phyloP scores from a whole-genome alignment of 495 filamentous ascomycete genomes.

The Xylaria curta region DNA sequence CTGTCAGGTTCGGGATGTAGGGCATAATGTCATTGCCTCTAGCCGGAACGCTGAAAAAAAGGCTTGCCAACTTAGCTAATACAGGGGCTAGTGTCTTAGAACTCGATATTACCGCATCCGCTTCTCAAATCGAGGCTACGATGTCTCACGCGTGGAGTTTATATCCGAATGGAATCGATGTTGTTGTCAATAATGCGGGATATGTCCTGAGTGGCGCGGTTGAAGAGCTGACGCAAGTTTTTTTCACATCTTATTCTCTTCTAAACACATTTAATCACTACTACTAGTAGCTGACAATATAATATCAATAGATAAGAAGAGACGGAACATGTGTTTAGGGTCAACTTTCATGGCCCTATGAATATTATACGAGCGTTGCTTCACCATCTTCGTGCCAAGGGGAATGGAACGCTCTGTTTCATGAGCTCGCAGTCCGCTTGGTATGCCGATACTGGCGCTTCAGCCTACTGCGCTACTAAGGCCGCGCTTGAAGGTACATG shows the following conservation, averaged over 20 bases:
- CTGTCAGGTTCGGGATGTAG: slow-evolving; percentile 50
- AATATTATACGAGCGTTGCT: slow-evolving; percentile 53
- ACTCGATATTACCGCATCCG: slow-evolving; percentile 55
- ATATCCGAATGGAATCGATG: slow-evolving; percentile 49
- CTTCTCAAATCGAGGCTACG: slow-evolving; percentile 43
- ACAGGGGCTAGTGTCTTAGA: slow-evolving; percentile 47
- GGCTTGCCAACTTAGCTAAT: slow-evolving; percentile 49
- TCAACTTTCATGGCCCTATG: slow-evolving; percentile 58
- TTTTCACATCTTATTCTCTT: too few relatives aligned
- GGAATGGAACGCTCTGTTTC: slow-evolving; percentile 57
- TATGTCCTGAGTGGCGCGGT: slow-evolving; percentile 51
- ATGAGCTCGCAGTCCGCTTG: slow-evolving; percentile 58
- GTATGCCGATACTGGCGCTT: slow-evolving; percentile 47
- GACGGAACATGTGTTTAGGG: slow-evolving; percentile 49
- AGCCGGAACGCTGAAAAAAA: slow-evolving; percentile 49
- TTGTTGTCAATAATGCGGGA: slow-evolving; percentile 65
- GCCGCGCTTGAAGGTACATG: slow-evolving; percentile 82
- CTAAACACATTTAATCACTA: too few relatives aligned
- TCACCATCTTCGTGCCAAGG: slow-evolving; percentile 51
- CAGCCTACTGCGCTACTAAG: slow-evolving; percentile 84
- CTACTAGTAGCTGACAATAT: background rate
- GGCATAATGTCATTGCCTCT: slow-evolving; percentile 62
- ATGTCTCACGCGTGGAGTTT: slow-evolving; percentile 41
- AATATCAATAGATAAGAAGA: slow-evolving; percentile 37
- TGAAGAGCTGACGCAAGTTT: slow-evolving; percentile 51